phyloP scores from a whole-genome alignment of 176 grass and related monocot genomes.

The Oryza punctata region DNA sequence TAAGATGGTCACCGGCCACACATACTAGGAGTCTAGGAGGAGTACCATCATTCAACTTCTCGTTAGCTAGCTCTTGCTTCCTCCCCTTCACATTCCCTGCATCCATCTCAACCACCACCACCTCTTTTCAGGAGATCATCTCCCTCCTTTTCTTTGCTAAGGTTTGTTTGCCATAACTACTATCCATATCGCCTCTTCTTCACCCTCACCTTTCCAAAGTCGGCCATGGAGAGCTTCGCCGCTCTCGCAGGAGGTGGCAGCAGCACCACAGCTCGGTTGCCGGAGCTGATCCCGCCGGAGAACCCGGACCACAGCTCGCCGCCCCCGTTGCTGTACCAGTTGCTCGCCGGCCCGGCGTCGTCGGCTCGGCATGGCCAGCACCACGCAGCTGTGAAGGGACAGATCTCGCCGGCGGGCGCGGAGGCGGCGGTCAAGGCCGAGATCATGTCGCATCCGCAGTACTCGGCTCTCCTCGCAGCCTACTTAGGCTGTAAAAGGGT shows the following conservation, averaged over 20 bases:
- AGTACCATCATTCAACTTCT: conserved; percentile 30
- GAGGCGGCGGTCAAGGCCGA: conserved; percentile 61
- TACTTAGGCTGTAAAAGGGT: conserved; percentile 94
- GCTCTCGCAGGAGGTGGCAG: conserved; percentile 50
- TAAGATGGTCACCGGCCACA: conserved; percentile 53
- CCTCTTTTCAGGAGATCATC: conserved; percentile 25
- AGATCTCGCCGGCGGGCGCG: conserved; percentile 49
- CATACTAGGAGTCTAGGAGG: not conserved
- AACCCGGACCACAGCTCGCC: conserved; percentile 24
- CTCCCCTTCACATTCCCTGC: not conserved
- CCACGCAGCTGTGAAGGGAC: not conserved
- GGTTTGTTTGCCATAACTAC: conserved; percentile 31
- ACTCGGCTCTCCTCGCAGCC: conserved; percentile 58
- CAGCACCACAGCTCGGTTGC: conserved; percentile 12
- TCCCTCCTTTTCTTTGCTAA: conserved; percentile 26
- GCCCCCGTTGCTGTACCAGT: conserved; percentile 45
- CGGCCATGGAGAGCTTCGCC: conserved; percentile 38
- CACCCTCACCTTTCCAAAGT: not conserved
- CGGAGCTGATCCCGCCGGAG: conserved; percentile 32
- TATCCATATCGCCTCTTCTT: not conserved
- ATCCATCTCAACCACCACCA: not conserved
- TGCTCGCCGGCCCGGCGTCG: conserved; percentile 28
- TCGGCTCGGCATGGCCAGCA: conserved; percentile 5
- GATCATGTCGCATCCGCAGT: conserved; percentile 93
- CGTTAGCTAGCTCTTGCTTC: not conserved